phyloP scores from a whole-genome alignment of 768 basidiomycete species.

The Russula abietina region DNA sequence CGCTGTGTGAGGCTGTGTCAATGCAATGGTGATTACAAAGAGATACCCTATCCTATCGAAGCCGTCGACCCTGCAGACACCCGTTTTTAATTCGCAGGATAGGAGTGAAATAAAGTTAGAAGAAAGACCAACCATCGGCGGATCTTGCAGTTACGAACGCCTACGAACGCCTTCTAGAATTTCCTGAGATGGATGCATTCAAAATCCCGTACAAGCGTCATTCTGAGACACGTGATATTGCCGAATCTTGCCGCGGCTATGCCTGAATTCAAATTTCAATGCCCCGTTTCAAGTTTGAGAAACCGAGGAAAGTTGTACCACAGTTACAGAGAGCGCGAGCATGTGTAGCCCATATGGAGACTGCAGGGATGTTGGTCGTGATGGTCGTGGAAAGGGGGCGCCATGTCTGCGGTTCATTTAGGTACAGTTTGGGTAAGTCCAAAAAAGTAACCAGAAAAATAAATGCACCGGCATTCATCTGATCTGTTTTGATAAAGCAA shows the following conservation, averaged over 20 bases:
- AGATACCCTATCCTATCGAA: not conserved
- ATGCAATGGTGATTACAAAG: not conserved
- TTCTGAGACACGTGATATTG: slow-evolving; percentile 1
- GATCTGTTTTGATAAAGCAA: not conserved
- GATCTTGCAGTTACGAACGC: not conserved
- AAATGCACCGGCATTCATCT: not conserved
- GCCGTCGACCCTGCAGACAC: not conserved
- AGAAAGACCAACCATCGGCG: not conserved
- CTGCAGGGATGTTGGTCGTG: not conserved
- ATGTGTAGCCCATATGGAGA: not conserved
- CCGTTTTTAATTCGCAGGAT: not conserved
- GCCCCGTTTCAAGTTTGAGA: not conserved
- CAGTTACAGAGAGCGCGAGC: not conserved
- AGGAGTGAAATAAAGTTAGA: not conserved
- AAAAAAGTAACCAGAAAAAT: not conserved
- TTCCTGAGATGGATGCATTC: not conserved
- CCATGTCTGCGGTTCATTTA: not conserved
- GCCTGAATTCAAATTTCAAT: not conserved
- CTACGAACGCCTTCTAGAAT: not conserved
- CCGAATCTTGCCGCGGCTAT: not conserved
- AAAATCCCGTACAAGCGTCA: not conserved
- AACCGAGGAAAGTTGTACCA: not conserved
- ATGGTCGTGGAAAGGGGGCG: not conserved
- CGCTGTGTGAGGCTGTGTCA: not conserved
- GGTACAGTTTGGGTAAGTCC: not conserved